Conservation (phyloP, 768 basidiomycete genomes). For the Suillus lakei region DNA sequence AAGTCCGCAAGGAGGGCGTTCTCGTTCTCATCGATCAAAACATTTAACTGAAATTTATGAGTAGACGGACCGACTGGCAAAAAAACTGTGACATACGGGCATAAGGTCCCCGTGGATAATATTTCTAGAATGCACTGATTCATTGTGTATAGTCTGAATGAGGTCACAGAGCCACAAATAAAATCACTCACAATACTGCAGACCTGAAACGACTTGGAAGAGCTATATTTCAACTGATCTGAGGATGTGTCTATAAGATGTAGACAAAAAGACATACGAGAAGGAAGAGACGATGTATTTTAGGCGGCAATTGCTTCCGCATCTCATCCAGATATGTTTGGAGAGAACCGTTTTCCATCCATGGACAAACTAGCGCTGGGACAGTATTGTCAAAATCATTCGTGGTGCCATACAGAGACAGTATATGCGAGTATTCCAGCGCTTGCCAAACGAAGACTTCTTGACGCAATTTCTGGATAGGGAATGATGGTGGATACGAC, state of each 20-base stretch:
- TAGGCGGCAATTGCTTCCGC: neutral
- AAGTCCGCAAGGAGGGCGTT: constrained; percentile 4
- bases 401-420: constrained; percentile 21
- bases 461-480: constrained; percentile 19
- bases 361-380: constrained; percentile 28
- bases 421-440: constrained; percentile 21
- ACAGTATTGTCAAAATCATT: constrained; percentile 21
- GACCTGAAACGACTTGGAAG: neutral
- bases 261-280: constrained; percentile 17
- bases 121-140: neutral
- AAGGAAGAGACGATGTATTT: constrained; percentile 11
- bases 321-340: constrained; percentile 14
- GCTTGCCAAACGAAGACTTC: constrained; percentile 26
- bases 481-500: neutral
- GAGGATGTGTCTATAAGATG: neutral
- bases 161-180: too few relatives aligned
- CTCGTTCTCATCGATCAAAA: neutral
- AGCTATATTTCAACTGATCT: constrained; percentile 1
- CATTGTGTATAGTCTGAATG: neutral
- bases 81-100: neutral
- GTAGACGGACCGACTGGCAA: neutral
- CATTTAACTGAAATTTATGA: neutral
- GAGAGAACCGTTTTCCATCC: constrained; percentile 29
- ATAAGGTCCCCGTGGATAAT: constrained; percentile 7
- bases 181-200: constrained; percentile 14